Percentiles rank a stretch among this genome's conserved stretches.
phyloP scores from a whole-genome alignment of 441 rosid species.

The Gossypium aridum region DNA sequence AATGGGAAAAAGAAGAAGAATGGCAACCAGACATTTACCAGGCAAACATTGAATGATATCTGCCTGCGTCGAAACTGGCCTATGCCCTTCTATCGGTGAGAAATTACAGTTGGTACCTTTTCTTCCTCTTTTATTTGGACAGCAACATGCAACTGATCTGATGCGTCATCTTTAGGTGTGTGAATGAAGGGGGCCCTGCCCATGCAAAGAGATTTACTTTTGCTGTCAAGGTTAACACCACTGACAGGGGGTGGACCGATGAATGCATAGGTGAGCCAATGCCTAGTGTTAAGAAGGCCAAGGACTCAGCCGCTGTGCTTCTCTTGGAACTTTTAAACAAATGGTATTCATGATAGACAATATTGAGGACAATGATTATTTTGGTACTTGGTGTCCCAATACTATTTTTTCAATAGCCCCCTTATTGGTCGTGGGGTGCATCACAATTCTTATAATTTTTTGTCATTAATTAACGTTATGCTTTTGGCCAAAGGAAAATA shows the following conservation, averaged over 20 bases:
- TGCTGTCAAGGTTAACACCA: constrained; percentile 86
- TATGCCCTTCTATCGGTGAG: constrained; percentile 86
- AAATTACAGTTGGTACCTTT: not conserved
- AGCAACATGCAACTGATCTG: not conserved
- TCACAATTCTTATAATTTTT: not conserved
- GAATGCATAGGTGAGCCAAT: constrained; percentile 96
- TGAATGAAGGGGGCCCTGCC: constrained; percentile 94
- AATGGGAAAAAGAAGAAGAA: constrained; percentile 58
- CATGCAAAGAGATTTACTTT: constrained; percentile 94
- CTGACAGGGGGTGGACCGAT: constrained; percentile 86
- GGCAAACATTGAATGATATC: constrained; percentile 91
- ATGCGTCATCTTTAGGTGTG: constrained; percentile 49
- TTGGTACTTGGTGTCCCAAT: not conserved
- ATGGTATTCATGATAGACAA: constrained; percentile 31
- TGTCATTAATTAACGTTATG: not conserved
- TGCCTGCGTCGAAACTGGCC: constrained; percentile 98
- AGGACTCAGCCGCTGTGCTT: constrained; percentile 91
- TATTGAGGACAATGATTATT: not conserved
- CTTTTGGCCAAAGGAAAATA: not conserved
- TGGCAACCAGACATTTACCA: constrained; percentile 81
- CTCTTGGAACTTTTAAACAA: constrained; percentile 69
- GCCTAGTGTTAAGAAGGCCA: constrained; percentile 98
- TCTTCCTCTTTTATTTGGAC: not conserved
- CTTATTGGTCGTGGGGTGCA: not conserved
- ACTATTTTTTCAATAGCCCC: not conserved